These are phyloP conservation scores for Penicillium sclerotigenum DNA, from an alignment of 2,329 filamentous ascomycete genomes.

Conservation along the genomic window DNA sequence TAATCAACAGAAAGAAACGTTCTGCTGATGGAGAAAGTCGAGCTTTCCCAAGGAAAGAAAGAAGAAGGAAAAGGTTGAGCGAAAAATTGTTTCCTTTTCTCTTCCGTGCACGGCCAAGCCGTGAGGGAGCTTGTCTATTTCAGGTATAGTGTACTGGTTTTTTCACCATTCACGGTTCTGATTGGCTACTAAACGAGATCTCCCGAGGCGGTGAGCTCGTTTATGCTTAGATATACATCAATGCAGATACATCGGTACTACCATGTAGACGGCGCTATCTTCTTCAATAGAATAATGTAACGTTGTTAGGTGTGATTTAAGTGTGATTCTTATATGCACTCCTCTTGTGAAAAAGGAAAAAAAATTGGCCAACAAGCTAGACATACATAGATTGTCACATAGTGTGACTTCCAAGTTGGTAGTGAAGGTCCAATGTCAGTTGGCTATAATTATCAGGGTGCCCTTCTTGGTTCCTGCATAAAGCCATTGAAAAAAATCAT, in stretches of 20 bases:
- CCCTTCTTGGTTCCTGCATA: background rate
- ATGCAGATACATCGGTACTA: background rate
- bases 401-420: background rate
- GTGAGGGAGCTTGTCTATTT: constrained; percentile 15
- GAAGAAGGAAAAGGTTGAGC: constrained; percentile 39
- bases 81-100: constrained; percentile 33
- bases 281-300: background rate
- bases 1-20: constrained; percentile 49
- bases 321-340: background rate
- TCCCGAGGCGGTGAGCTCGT: constrained; percentile 24
- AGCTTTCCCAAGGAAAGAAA: constrained; percentile 56
- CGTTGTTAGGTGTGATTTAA: background rate
- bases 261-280: background rate
- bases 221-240: background rate
- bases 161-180: background rate
- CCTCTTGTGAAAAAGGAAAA: background rate
- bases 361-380: background rate
- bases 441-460: background rate
- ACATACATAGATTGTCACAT: background rate
- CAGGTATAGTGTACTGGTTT: constrained; percentile 22
- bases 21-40: constrained; percentile 60
- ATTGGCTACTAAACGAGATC: constrained; percentile 35
- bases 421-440: background rate
- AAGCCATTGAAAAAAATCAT: background rate
- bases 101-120: constrained; percentile 23